A percentile compares a stretch with the other conserved stretches of the same genome.
Conservation (phyloP, 176 grass and related monocot species). For the Eleusine indica region DNA sequence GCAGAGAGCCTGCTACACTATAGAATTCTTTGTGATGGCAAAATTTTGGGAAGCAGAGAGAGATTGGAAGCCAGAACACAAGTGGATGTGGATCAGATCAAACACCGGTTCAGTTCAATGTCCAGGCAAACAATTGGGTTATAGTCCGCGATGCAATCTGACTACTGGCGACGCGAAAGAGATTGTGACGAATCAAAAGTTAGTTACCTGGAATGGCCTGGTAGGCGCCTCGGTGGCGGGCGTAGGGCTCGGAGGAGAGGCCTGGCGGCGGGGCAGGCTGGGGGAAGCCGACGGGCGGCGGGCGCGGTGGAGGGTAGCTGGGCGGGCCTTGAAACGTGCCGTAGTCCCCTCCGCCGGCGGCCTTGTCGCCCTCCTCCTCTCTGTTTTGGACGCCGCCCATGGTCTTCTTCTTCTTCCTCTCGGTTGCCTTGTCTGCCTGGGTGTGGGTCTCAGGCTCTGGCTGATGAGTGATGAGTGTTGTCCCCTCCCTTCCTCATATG, state of each 20-base stretch:
- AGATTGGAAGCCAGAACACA: neutral
- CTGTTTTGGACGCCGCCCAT: slow-evolving; percentile 12
- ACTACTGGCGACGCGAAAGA: too few relatives aligned
- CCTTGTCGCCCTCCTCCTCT: slow-evolving; percentile 25
- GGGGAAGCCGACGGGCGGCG: slow-evolving; percentile 66
- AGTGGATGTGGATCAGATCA: neutral
- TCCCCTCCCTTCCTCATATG: neutral
- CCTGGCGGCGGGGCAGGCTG: slow-evolving; percentile 64
- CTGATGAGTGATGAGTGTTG: neutral
- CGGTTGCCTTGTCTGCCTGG: neutral
- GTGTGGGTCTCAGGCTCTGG: too few relatives aligned
- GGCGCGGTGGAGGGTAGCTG: slow-evolving; percentile 64
- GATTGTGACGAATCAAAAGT: neutral
- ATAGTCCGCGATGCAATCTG: neutral
- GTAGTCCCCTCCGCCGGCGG: slow-evolving; percentile 36
- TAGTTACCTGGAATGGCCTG: slow-evolving; percentile 56
- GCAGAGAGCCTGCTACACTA: too few relatives aligned
- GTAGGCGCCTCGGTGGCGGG: slow-evolving; percentile 59
- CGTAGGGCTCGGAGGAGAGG: slow-evolving; percentile 41
- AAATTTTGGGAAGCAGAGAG: neutral
- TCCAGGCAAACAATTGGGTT: too few relatives aligned
- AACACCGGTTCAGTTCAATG: neutral
- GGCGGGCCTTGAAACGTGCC: slow-evolving; percentile 75
- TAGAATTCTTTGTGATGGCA: too few relatives aligned
- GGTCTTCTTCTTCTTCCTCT: neutral